A percentile compares a stretch with the other conserved stretches of the same genome.
Evolutionary conservation across 345 rosid genomes (phyloP).

Genomic region (Moringa oleifera): DNA sequence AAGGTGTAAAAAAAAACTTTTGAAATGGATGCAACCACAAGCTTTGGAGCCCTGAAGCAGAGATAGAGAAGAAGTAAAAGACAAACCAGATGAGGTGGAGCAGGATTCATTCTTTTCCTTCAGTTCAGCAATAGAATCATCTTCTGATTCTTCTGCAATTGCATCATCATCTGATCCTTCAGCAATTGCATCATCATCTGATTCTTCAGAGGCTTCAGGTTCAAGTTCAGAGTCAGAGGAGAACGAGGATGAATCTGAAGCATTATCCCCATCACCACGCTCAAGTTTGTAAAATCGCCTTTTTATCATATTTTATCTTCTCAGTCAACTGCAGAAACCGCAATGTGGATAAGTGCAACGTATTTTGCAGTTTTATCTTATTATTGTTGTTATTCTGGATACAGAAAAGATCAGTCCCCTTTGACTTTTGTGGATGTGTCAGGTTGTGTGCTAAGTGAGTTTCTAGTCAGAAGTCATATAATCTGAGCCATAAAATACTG

Average conservation of each 20-base stretch:
- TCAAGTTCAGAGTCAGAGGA: conserved; percentile 74
- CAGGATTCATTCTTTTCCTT: conserved; percentile 25
- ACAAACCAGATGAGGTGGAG: conserved; percentile 58
- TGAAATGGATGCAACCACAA: neutral
- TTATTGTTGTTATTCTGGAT: too few relatives aligned
- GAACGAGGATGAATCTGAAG: conserved; percentile 58
- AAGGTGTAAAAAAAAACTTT: too few relatives aligned
- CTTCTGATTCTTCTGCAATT: conserved; percentile 35
- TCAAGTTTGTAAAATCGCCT: conserved; percentile 72
- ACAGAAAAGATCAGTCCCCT: too few relatives aligned
- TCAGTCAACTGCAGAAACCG: neutral
- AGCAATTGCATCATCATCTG: conserved; percentile 20
- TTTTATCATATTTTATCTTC: conserved; percentile 54
- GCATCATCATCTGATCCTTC: conserved; percentile 29
- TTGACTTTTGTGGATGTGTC: too few relatives aligned
- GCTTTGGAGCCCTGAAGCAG: neutral
- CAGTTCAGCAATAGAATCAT: conserved; percentile 27
- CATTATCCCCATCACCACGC: conserved; percentile 59
- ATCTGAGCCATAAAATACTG: too few relatives aligned
- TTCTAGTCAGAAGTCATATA: too few relatives aligned
- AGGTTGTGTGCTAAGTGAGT: too few relatives aligned
- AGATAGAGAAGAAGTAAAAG: neutral
- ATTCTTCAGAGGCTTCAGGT: conserved; percentile 26
- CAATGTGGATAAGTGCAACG: too few relatives aligned
- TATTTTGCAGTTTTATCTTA: too few relatives aligned